Base-by-base conservation (phyloP, 805 yeast species). In the Wickerhamiella musiphila region DNA sequence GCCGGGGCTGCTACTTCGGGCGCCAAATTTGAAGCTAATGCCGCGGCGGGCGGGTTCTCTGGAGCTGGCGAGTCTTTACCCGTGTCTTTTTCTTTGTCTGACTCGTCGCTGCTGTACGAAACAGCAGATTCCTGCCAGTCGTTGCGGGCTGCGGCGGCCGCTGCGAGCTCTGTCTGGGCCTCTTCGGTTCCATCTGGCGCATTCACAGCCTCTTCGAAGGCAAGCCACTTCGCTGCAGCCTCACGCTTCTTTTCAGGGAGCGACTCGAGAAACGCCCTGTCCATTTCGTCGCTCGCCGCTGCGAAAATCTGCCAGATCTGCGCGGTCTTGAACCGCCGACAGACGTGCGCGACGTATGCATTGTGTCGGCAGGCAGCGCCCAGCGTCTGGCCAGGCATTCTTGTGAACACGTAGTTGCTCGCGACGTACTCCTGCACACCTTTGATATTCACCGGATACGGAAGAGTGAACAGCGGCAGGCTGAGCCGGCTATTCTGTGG, bases 341-440 rank as follows among this genome's bases (percentile, higher is more conserved):
- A 12, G 11, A 18, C 13, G 18, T 16, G 25, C 32, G 41, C 78
- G 6, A 69, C 56, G 12, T 59, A 53, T 1, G 79, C 66, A 45
- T 77, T 77, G 42, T 61, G 53, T 15, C 63, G 57, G 44, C 79
- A 74, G 2, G 64, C 71, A 28, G 72, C 71, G 10, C 59, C 46
- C 11, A 72, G 53, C 18, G 59, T 55, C 44, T 69, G 60, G 3
- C 66, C 70, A 16, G 61, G 65, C 0, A 69, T 67, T 0, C 58
- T 52, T 14, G 24, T 24, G 12, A 40, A 39, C 10, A 21, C 23
- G 27, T 48, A 40, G n/a, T 36, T 23, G 4, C 34, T 23, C 8
- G 50, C 52, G 11, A 43, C 33, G 14, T 20, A 25, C 18, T 19
- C 18, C 10, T 19, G 19, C 3, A 17, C 17, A 4, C 30, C 22